Evolutionary conservation across 257 asterid genomes (phyloP).

Genomic region (Lycium barbarum): DNA sequence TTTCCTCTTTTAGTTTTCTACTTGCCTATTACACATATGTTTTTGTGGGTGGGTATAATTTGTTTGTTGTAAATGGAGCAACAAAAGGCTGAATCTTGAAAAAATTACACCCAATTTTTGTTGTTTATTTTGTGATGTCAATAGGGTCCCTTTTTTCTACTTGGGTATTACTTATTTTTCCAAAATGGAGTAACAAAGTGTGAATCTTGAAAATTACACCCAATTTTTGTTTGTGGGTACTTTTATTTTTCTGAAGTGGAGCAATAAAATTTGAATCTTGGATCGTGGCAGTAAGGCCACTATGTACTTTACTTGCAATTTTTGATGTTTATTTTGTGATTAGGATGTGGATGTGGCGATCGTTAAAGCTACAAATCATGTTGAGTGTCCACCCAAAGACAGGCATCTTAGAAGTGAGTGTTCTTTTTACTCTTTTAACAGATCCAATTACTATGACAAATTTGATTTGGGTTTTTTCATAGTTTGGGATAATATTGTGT

Average conservation of each 20-base stretch:
- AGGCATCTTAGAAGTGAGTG: conserved; percentile 86
- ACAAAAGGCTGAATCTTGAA: conserved; percentile 20
- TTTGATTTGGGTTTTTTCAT: conserved; percentile 45
- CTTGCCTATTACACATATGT: background rate
- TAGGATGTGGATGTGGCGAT: conserved; percentile 99
- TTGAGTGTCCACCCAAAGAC: conserved; percentile 93
- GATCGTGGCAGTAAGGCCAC: background rate
- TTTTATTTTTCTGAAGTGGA: background rate
- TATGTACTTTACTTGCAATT: background rate
- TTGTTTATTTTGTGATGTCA: conserved; percentile 28
- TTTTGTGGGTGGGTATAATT: conserved; percentile 29
- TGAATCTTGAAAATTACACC: background rate
- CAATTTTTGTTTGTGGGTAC: conserved; percentile 21
- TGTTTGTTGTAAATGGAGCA: background rate
- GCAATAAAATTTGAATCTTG: conserved; percentile 27
- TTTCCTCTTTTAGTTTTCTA: background rate
- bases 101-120: background rate
- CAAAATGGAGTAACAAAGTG: too few relatives aligned
- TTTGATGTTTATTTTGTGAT: conserved; percentile 29
- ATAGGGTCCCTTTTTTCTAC: too few relatives aligned
- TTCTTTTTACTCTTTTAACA: conserved; percentile 16
- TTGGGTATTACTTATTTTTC: too few relatives aligned
- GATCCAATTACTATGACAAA: conserved; percentile 25
- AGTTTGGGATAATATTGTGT: background rate
- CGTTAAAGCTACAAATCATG: conserved; percentile 99